Base-by-base conservation (phyloP, 768 basidiomycete genomes). In the Pulveroboletus sp. region DNA sequence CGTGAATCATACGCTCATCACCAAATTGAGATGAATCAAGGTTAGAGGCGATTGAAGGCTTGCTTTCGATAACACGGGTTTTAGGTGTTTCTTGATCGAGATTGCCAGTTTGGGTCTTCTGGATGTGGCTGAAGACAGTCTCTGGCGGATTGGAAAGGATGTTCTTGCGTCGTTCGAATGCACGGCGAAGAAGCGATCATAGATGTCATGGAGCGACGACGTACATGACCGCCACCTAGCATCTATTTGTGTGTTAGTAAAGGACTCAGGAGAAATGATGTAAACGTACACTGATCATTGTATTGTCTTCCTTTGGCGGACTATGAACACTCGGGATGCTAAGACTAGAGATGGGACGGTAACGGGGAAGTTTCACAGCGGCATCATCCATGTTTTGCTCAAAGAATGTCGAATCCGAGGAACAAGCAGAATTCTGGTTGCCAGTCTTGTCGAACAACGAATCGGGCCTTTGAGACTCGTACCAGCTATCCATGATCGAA, bases 151-250 rank as follows among this genome's bases (percentile, higher is more conserved):
- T n/a, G n/a, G n/a, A n/a, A n/a, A n/a, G n/a, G n/a, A n/a, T n/a
- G n/a, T n/a, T n/a, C n/a, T n/a, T n/a, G n/a, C n/a, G n/a, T n/a
- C n/a, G n/a, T n/a, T n/a, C n/a, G n/a, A n/a, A 79, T 73, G 49
- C 83, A 87, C 0, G 88, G 88, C 2, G 88, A 90, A 4, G 74
- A 74, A n/a, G 83, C 81, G n/a, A 86, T 80, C 40, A 77, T 69
- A 0, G 84, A 85, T 13, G 77, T 81, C 10, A 87, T 70, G 0
- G 89, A 88, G 13, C 75, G 69, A 29, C n/a, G n/a, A n/a, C n/a
- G n/a, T n/a, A n/a, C n/a, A n/a, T n/a, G n/a, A n/a, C n/a, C n/a
- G n/a, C n/a, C n/a, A n/a, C n/a, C n/a, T n/a, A n/a, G n/a, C n/a
- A n/a, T n/a, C n/a, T n/a, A n/a, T n/a, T n/a, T n/a, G n/a, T n/a